phyloP scores from a whole-genome alignment of 2,329 filamentous ascomycete genomes.

The Ciborinia camelliae region DNA sequence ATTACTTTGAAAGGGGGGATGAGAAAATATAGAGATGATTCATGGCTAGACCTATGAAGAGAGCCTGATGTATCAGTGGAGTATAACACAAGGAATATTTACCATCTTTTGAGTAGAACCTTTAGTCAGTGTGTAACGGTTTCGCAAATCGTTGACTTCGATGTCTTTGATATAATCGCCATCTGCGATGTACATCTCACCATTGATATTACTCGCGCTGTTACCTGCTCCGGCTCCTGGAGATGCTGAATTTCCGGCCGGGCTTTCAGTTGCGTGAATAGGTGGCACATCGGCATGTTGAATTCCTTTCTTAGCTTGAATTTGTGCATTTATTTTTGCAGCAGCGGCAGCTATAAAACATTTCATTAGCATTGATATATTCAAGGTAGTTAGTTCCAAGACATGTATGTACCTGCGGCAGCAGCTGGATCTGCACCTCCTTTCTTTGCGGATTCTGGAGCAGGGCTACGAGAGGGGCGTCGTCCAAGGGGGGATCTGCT shows the following conservation, averaged over 20 bases:
- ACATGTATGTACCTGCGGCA: slow-evolving; percentile 61
- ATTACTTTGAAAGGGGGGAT: slow-evolving; percentile 35
- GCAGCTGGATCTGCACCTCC: slow-evolving; percentile 64
- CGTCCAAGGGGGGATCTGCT: slow-evolving; percentile 71
- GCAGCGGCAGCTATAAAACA: slow-evolving; percentile 70
- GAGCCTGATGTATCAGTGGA: slow-evolving; percentile 61
- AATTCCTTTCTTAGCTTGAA: slow-evolving; percentile 82
- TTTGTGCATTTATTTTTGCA: slow-evolving; percentile 78
- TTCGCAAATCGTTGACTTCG: slow-evolving; percentile 96
- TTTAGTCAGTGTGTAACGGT: slow-evolving; percentile 95
- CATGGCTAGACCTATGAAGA: slow-evolving; percentile 38
- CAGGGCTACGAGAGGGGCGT: slow-evolving; percentile 40
- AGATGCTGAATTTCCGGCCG: slow-evolving; percentile 32
- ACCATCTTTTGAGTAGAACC: slow-evolving; percentile 99
- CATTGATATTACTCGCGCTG: slow-evolving; percentile 60
- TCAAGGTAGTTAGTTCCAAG: too few species aligned
- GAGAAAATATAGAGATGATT: slow-evolving; percentile 35
- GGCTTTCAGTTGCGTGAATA: slow-evolving; percentile 51
- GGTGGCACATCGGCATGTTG: slow-evolving; percentile 89
- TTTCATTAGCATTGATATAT: slow-evolving; percentile 1
- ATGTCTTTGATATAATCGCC: slow-evolving; percentile 99
- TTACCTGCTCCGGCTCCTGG: slow-evolving; percentile 32
- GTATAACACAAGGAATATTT: slow-evolving; percentile 71
- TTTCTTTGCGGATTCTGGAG: slow-evolving; percentile 40
- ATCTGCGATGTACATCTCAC: slow-evolving; percentile 90